Percentiles rank a stretch among this genome's conserved stretches.
Conservation (phyloP, 2,329 filamentous ascomycete species). For the Phyllachora maydis region DNA sequence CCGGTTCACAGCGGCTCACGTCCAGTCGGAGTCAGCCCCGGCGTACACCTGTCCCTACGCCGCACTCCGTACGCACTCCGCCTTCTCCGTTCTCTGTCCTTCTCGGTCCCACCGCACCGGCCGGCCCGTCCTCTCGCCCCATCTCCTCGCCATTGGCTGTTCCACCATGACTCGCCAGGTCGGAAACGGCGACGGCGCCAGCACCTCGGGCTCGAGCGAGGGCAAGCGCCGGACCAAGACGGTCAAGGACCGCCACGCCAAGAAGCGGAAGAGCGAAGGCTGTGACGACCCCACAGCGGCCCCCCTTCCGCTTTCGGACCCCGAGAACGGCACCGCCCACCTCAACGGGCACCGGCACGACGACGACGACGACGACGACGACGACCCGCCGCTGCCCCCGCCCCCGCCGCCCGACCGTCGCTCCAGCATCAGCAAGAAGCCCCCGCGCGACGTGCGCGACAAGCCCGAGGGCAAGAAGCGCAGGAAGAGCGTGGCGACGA, state of each 20-base stretch:
- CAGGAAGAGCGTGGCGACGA: conserved; percentile 8
- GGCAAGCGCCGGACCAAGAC: not conserved
- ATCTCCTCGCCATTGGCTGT: too few relatives aligned
- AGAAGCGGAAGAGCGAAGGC: not conserved
- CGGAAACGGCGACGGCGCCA: too few relatives aligned
- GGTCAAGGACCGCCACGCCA: not conserved
- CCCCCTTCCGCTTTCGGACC: not conserved
- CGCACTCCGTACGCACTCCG: too few relatives aligned
- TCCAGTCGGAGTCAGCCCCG: too few relatives aligned
- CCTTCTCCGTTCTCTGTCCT: too few relatives aligned
- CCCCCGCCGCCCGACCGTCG: conserved; percentile 16
- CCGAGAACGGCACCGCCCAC: not conserved
- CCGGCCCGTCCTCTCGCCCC: too few relatives aligned
- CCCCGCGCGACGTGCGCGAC: conserved; percentile 38
- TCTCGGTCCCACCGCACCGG: too few relatives aligned
- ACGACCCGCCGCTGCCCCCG: too few relatives aligned
- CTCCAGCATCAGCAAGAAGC: conserved; percentile 35
- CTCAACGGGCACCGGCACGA: not conserved
- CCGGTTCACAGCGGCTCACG: too few relatives aligned
- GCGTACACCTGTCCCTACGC: too few relatives aligned
- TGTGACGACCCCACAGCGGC: not conserved
- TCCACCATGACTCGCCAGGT: too few relatives aligned
- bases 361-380: not conserved
- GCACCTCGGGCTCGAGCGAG: not conserved
- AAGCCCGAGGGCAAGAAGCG: conserved; percentile 15